Evolutionary conservation across 2,329 filamentous ascomycete genomes (phyloP).

Genomic region (Fusarium metavorans): DNA sequence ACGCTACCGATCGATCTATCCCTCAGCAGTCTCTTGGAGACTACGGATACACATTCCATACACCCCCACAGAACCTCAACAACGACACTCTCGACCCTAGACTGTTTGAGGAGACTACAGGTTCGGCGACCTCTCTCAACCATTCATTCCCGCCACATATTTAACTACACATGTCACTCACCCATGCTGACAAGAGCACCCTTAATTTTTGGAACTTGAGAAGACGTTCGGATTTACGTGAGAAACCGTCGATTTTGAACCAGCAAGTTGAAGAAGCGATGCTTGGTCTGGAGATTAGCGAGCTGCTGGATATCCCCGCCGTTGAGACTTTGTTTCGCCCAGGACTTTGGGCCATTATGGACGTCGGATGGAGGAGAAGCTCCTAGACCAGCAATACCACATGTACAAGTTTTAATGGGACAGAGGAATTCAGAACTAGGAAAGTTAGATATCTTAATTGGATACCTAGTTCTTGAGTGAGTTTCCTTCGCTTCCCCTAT

Average conservation of each 20-base stretch:
- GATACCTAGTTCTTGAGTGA: conserved; percentile 22
- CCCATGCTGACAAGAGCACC: not conserved
- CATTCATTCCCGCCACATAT: not conserved
- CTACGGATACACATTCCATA: not conserved
- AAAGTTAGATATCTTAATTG: conserved; percentile 15
- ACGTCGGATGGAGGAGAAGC: too few relatives aligned
- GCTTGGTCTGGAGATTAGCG: not conserved
- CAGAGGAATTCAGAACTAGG: not conserved
- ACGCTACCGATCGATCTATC: not conserved
- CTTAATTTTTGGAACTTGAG: not conserved
- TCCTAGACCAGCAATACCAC: not conserved
- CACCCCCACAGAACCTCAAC: not conserved
- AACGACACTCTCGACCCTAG: not conserved
- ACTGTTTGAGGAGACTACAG: not conserved
- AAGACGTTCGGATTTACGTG: not conserved
- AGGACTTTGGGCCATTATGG: not conserved
- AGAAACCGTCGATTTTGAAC: too few relatives aligned
- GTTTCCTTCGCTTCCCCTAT: not conserved
- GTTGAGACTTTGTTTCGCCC: not conserved
- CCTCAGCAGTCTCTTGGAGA: not conserved
- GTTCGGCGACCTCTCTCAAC: not conserved
- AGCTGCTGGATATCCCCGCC: not conserved
- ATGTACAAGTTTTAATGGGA: not conserved
- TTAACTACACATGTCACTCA: not conserved
- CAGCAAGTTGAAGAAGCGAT: not conserved